Base-by-base conservation (phyloP, 352 stramenopile genomes). In the Phytophthora pseudosyringae region DNA sequence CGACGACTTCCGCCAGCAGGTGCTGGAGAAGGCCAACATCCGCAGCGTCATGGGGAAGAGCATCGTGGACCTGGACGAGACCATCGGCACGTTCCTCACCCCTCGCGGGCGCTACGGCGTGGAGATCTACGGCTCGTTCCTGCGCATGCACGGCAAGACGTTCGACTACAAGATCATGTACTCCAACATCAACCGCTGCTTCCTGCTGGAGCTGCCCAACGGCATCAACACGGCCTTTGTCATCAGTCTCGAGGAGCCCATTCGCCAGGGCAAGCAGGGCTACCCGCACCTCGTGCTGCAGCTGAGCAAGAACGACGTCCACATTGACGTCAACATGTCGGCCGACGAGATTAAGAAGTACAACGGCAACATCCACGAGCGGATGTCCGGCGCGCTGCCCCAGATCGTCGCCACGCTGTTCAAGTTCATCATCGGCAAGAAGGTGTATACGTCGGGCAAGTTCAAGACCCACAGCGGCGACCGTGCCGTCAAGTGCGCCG, bases 131-230 rank as follows among this genome's bases (percentile, higher is more conserved):
- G 85, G 86, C 49, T 95, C 87, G 9, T 99, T 99, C 76, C 79
- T 99, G 67, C 95, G 97, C 47, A 99, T 99, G 86, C 86, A 96
- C 62, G 96, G 96, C 71, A 97, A 97, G 69, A 99, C 98, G 65
- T 99, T 99, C 77, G 97, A 99, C 88, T 99, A 99, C 91, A 99
- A 99, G 83, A 99, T 99, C 73, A 94, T 97, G 80, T 99, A 99
- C 86, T 97, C 98, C 53, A 98, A 99, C 76, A 99, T 99, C 73
- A 98, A 98, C 62, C 91, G 97, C 28, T 97, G 99, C 50, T 99
- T 99, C 69, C 66, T 99, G 25, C 76, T 99, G 53, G 93, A 98
- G 58, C 95, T 98, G 66, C 95, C 97, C 9, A 98, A 99, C 71
- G 94, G 98, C 53, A 91, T 98, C 50, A 97, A 98, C 73, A 97